Conservation (phyloP, 129 eudicot species). For the Pulicaria dysenterica region DNA sequence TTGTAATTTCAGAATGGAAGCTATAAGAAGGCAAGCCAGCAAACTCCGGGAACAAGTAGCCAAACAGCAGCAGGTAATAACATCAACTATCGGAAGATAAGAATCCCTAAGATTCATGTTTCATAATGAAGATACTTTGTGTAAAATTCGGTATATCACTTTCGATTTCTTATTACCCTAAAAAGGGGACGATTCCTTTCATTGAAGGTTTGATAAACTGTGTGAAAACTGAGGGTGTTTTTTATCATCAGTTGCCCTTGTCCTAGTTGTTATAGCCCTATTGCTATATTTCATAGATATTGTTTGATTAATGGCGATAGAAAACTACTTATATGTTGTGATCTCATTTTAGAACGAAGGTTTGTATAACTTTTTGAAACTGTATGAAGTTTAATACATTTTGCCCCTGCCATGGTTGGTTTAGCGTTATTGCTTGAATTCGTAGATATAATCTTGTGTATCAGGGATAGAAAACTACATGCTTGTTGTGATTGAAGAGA, state of each 20-base stretch:
- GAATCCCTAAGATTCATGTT: not conserved
- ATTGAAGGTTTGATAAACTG: not conserved
- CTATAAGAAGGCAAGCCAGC: constrained; percentile 87
- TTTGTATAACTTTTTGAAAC: not conserved
- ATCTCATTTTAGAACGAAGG: too few species aligned
- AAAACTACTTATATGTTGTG: too few species aligned
- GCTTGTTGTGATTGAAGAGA: constrained; percentile 2
- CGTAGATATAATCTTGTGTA: constrained; percentile 4
- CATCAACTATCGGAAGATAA: not conserved
- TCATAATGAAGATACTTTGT: constrained; percentile 1
- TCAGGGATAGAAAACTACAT: not conserved
- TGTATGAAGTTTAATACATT: constrained; percentile 1
- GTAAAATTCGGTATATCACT: not conserved
- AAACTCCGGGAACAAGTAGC: constrained; percentile 96
- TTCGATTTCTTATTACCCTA: not conserved
- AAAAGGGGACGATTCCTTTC: not conserved
- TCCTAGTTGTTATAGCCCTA: too few species aligned
- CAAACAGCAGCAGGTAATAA: constrained; percentile 84
- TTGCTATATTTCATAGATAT: too few species aligned
- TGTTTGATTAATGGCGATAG: too few species aligned
- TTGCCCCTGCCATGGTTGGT: constrained; percentile 8
- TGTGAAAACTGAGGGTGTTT: not conserved
- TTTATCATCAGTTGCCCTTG: too few species aligned
- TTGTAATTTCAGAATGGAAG: constrained; percentile 58
- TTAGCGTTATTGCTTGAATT: not conserved